Evolutionary conservation across 257 asterid genomes (phyloP), one percentile per base, ranked within the genome.

Genomic region (Penstemon newberryi): DNA sequence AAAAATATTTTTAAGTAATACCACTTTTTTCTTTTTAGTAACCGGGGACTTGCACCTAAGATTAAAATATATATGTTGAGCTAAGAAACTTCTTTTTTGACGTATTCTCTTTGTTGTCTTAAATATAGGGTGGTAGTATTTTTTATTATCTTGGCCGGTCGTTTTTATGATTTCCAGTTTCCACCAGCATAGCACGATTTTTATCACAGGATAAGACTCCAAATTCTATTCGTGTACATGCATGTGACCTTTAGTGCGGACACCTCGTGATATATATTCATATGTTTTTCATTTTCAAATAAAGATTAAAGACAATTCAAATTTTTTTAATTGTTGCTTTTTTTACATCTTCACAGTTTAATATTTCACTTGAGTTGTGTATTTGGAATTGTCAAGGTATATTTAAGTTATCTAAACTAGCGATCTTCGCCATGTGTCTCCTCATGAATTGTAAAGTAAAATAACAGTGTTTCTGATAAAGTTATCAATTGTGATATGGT

Each of bases 131-230:
- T 9, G 54, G 54, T 49, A 49, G 54, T 50, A 47, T 36, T 43
- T 62, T n/a, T 62, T 19, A 62, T 50, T 65, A 65, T 39, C 15
- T 52, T 54, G 70, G 64, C 18, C 65, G 70, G 76, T 62, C 38
- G 65, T 63, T 63, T 49, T 38, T 63, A 64, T 63, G 44, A 64
- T 54, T 55, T 65, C 60, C 46, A 36, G 70, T 50, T 50, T 44
- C 43, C 64, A 55, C 64, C 57, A 54, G 63, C 71, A 46, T 46
- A 38, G 33, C 57, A 40, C 62, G 33, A 11, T 9, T 33, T 42
- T 33, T 49, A 54, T 19, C 51, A 72, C 54, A 37, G 76, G 76
- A 72, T 72, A 64, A 64, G 76, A 51, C 59, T 46, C 38, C 42
- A 49, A 63, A 36, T 44, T 42, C 13, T 44, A 38, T 37, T 70